These are phyloP conservation scores for Cercophora scortea DNA, from an alignment of 495 filamentous ascomycete species.

Conservation along the genomic window DNA sequence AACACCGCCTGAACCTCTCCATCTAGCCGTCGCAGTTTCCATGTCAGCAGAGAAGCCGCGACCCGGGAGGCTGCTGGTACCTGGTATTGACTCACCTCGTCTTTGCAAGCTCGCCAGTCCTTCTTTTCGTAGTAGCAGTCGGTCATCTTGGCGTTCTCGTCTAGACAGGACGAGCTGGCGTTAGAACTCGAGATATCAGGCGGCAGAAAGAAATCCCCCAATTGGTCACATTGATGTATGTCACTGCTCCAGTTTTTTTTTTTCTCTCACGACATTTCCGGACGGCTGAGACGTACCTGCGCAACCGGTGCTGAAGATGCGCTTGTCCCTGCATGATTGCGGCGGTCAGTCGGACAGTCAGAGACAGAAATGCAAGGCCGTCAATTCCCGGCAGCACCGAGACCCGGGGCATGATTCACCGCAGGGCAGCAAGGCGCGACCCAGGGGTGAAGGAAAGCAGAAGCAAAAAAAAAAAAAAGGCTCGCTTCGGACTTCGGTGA, in stretches of 20 bases:
- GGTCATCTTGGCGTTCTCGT: slow-evolving; percentile 81
- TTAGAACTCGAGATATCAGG: not conserved
- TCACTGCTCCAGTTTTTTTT: too few species aligned
- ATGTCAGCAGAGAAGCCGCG: not conserved
- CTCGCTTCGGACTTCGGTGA: not conserved
- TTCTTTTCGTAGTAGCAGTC: slow-evolving; percentile 95
- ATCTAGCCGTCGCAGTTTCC: slow-evolving; percentile 50
- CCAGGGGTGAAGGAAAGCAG: not conserved
- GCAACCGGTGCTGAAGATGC: slow-evolving; percentile 95
- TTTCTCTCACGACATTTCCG: not conserved
- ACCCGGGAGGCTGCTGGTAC: not conserved
- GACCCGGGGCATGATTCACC: too few species aligned
- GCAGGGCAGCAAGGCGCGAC: not conserved
- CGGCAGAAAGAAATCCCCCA: not conserved
- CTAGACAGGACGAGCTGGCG: not conserved
- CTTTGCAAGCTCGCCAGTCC: slow-evolving; percentile 86
- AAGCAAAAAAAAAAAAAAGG: not conserved
- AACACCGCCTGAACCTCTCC: slow-evolving; percentile 85
- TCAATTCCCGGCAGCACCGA: too few species aligned
- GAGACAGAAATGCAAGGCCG: not conserved
- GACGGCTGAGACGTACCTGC: slow-evolving; percentile 50
- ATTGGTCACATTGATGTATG: too few species aligned
- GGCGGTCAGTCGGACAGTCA: slow-evolving; percentile 6
- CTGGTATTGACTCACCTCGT: slow-evolving; percentile 57
- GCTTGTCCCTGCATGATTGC: slow-evolving; percentile 58